Evolutionary conservation across 2,329 filamentous ascomycete genomes (phyloP).

Genomic region (Aspergillus terreus): DNA sequence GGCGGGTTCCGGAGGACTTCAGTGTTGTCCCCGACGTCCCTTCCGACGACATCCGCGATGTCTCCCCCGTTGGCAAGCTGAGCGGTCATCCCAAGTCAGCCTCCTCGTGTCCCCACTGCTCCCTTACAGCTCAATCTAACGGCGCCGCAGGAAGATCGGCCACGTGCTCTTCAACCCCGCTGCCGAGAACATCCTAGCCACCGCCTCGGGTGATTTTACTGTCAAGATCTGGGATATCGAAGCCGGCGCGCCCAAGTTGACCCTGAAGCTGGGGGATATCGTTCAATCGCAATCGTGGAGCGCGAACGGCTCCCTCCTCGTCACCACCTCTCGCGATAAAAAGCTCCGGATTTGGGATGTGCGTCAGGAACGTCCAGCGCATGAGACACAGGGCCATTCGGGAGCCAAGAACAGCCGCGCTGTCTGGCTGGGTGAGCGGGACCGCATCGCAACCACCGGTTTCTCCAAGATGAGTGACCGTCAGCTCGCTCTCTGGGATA

Average conservation of each 20-base stretch:
- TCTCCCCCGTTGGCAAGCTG: conserved; percentile 76
- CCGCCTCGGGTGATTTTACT: conserved; percentile 88
- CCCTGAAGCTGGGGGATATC: conserved; percentile 83
- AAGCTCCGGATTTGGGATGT: conserved; percentile 97
- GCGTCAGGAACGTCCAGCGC: conserved; percentile 80
- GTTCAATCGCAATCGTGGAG: conserved; percentile 97
- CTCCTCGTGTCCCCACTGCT: not conserved
- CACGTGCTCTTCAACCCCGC: conserved; percentile 97
- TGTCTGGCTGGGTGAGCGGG: conserved; percentile 96
- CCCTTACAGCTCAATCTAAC: conserved; percentile 15
- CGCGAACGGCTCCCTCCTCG: conserved; percentile 78
- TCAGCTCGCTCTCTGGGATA: conserved; percentile 93
- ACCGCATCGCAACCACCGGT: conserved; percentile 91
- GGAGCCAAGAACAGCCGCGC: conserved; percentile 97
- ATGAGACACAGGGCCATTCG: conserved; percentile 79
- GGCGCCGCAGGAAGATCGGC: conserved; percentile 73
- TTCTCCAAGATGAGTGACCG: conserved; percentile 99
- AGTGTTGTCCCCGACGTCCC: conserved; percentile 74
- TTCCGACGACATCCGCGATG: conserved; percentile 72
- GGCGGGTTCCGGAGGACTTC: conserved; percentile 88
- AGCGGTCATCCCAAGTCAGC: conserved; percentile 78
- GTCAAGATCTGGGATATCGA: conserved; percentile 95
- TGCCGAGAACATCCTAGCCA: conserved; percentile 91
- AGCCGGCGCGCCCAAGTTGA: conserved; percentile 69
- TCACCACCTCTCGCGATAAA: conserved; percentile 95